Conservation (phyloP, 805 yeast species). For the Yamadazyma phyllophila region DNA sequence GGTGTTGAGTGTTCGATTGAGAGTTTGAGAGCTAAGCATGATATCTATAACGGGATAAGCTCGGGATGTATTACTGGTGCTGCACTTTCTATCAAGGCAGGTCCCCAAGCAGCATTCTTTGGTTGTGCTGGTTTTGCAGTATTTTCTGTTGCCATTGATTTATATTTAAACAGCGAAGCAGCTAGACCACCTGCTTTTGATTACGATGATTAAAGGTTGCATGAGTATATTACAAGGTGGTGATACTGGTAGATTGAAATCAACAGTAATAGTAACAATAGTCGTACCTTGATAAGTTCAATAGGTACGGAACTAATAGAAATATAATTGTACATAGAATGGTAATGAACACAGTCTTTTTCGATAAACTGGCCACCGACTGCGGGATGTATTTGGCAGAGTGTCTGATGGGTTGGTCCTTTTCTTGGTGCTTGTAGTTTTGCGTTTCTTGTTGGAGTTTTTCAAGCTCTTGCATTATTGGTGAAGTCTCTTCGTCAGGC, state of each 20-base stretch:
- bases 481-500: background rate
- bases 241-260: background rate
- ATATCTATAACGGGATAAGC: slow-evolving; percentile 82
- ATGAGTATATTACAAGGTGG: background rate
- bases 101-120: slow-evolving; percentile 85
- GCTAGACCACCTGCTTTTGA: slow-evolving; percentile 84
- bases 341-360: slow-evolving; percentile 5
- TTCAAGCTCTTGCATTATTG: slow-evolving; percentile 9
- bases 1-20: slow-evolving; percentile 93
- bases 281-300: slow-evolving; percentile 22
- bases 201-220: slow-evolving; percentile 53
- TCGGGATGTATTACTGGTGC: slow-evolving; percentile 99
- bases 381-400: no score
- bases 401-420: no score
- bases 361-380: background rate
- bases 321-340: slow-evolving; percentile 13
- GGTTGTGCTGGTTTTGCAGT: slow-evolving; percentile 99
- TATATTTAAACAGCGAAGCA: slow-evolving; percentile 81
- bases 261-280: slow-evolving; percentile 43
- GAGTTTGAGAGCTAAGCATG: slow-evolving; percentile 83
- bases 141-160: slow-evolving; percentile 84
- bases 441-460: background rate
- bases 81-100: slow-evolving; percentile 86
- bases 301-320: slow-evolving; percentile 8
- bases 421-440: background rate